Conservation (phyloP, 2,329 filamentous ascomycete species). For the Pseudogymnoascus sp. region DNA sequence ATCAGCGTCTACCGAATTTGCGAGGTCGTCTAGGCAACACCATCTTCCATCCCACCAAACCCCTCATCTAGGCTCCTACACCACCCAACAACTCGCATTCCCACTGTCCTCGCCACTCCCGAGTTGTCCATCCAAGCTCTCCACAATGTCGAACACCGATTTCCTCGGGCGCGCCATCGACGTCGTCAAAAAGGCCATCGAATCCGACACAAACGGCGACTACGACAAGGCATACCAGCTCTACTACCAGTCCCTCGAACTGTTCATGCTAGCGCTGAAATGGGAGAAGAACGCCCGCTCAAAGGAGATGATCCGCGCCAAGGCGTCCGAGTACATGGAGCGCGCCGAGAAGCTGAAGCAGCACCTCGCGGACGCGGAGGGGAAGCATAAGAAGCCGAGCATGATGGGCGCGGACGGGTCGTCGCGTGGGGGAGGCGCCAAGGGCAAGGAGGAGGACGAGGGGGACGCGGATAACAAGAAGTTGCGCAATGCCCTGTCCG, state of each 20-base stretch:
- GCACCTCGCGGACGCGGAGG: conserved; percentile 70
- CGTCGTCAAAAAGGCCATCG: conserved; percentile 94
- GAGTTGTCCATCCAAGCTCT: not conserved
- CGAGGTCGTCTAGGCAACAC: conserved; percentile 6
- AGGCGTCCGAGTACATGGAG: conserved; percentile 96
- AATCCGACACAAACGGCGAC: conserved; percentile 87
- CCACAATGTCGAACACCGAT: conserved; percentile 85
- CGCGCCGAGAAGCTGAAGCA: conserved; percentile 96
- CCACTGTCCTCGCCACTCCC: not conserved
- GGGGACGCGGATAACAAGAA: conserved; percentile 93
- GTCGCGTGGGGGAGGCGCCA: conserved; percentile 54
- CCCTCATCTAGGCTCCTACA: not conserved
- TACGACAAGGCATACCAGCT: conserved; percentile 96
- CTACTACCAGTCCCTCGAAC: conserved; percentile 92
- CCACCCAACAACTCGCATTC: not conserved
- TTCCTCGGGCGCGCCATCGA: conserved; percentile 96
- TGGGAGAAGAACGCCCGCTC: conserved; percentile 99
- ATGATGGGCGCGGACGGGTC: conserved; percentile 68
- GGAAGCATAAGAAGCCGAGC: conserved; percentile 62
- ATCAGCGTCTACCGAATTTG: not conserved
- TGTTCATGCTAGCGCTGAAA: conserved; percentile 98
- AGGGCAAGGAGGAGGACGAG: conserved; percentile 47
- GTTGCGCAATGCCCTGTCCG: conserved; percentile 78
- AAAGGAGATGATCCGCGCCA: conserved; percentile 94
- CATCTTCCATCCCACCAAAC: not conserved